Evolutionary conservation across 352 stramenopile species (phyloP), one percentile per base, ranked within the genome.

Genomic region (Salisapilia sapeloensis): DNA sequence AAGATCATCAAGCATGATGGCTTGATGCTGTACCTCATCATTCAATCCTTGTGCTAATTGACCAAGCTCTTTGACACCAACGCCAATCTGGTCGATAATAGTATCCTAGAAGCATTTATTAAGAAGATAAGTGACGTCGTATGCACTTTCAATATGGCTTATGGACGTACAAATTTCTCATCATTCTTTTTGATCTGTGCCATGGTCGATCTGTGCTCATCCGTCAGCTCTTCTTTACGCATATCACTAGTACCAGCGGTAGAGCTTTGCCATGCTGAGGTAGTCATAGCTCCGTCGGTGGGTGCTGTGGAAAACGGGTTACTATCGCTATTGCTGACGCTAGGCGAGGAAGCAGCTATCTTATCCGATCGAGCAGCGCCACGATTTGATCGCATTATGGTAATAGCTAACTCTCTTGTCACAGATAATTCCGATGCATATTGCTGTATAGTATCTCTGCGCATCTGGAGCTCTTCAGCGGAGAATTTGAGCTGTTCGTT

Each of bases 1-100:
- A 17, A 90, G 53, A 2, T 70, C 74, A 35, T 86, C 70, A 35
- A 86, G 82, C 74, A 90, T 90, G 38, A 90, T 80, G 34, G 64
- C 76, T 33, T 90, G 74, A 38, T 90, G 70, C 40, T 83, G 64
- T 18, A 90, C 49, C 46, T 90, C 74, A 29, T 90, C 67, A 35
- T 86, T 83, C 14, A 90, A 38, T 23, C 75, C 75, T 15, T 70
- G 64, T 6, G 70, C 74, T 8, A 86, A 51, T 36, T 78, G 60
- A 7, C 67, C 67, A n/a, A 90, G 56, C 20, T 74, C 63, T 38
- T 84, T 63, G 13, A 90, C 74, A 6, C 70, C 70, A 6, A 56
- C 65, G 13, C 74, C 70, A 39, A 90, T 85, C 44, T 90, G 74
- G 13, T 90, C 70, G 29, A 86, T 84, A 30, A 86, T 81, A 48